Base-by-base conservation (phyloP, 768 basidiomycete species). In the Termitomyces sp. region DNA sequence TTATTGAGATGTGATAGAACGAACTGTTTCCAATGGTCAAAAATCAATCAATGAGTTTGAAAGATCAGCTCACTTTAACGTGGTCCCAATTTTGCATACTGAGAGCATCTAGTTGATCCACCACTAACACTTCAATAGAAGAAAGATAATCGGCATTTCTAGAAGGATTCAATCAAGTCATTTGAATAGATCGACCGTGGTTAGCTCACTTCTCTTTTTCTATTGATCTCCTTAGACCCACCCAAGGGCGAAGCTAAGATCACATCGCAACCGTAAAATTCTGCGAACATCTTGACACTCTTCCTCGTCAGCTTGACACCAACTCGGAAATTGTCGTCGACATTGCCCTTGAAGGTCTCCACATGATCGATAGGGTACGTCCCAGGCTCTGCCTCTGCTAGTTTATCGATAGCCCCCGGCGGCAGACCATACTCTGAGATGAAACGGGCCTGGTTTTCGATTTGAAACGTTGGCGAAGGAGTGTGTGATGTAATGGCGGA, bases 31-130 rank as follows among this genome's bases (percentile, higher is more conserved):
- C 12, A 57, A n/a, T 37, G 16, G 26, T 57, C 7, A 55, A 51
- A 52, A 29, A 8, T 4, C 4, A 14, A 18, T 44, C 36, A 18
- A 46, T 31, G 10, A 36, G 14, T 27, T 41, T 39, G 31, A n/a
- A 37, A 44, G 26, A 52, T 34, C 20, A 56, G 65, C 77, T 36
- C 67, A 92, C 95, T 79, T 97, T 92, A 20, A 95, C 81, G 66
- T 98, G 97, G 39, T 98, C 94, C 97, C 97, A 99, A 65, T 99
- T 99, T 74, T 98, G 97, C 97, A 98, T 98, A 4, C 84, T 81
- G 64, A 98, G 80, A 3, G 88, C 88, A 69, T 98, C 94, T 77
- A 92, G 78, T 66, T 97, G 94, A 69, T 98, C 97, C 16, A 92
- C 79, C n/a, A 98, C 73, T 22, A 94, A 73, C 5, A 98, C 72